These are phyloP conservation scores for Neofusicoccum laricinum DNA, from an alignment of 2,329 filamentous ascomycete species.

Conservation along the genomic window DNA sequence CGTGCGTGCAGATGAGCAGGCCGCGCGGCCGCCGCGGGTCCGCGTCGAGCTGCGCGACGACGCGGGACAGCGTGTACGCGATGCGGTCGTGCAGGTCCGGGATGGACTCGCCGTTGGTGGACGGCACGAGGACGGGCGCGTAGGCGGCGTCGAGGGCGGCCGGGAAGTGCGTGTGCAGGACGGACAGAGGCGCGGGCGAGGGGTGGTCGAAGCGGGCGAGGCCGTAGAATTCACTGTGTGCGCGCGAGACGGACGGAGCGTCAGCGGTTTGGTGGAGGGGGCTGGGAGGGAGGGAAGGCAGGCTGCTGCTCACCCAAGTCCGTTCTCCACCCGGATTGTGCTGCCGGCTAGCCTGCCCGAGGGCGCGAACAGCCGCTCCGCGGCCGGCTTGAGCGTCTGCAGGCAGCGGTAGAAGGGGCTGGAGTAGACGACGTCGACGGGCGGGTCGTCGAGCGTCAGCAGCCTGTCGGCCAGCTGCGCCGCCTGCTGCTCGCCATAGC, in stretches of 20 bases:
- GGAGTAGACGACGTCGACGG: slow-evolving; percentile 71
- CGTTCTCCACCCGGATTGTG: slow-evolving; percentile 51
- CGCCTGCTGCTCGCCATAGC: slow-evolving; percentile 81
- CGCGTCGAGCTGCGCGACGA: slow-evolving; percentile 70
- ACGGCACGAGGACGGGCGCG: slow-evolving; percentile 64
- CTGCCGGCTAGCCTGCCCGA: slow-evolving; percentile 28
- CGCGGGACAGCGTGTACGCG: slow-evolving; percentile 63
- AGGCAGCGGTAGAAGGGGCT: slow-evolving; percentile 44
- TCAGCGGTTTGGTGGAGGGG: not conserved
- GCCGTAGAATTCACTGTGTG: slow-evolving; percentile 84
- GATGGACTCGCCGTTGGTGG: slow-evolving; percentile 73
- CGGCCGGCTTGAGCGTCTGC: slow-evolving; percentile 37
- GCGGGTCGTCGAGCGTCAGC: slow-evolving; percentile 55
- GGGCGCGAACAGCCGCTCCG: slow-evolving; percentile 28
- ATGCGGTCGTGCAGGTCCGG: slow-evolving; percentile 76
- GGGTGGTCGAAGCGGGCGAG: slow-evolving; percentile 83
- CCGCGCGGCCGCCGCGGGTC: slow-evolving; percentile 63
- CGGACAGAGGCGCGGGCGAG: slow-evolving; percentile 62
- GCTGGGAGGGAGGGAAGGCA: no score
- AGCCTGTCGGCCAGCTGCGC: slow-evolving; percentile 70
- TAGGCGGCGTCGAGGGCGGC: slow-evolving; percentile 56
- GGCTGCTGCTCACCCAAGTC: slow-evolving; percentile 45
- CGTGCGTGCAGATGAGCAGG: slow-evolving; percentile 82
- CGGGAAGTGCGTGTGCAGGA: slow-evolving; percentile 68
- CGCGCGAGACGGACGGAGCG: not conserved